Evolutionary conservation across 176 grass and related monocot species (phyloP).

Genomic region (Phoenix roebelenii): DNA sequence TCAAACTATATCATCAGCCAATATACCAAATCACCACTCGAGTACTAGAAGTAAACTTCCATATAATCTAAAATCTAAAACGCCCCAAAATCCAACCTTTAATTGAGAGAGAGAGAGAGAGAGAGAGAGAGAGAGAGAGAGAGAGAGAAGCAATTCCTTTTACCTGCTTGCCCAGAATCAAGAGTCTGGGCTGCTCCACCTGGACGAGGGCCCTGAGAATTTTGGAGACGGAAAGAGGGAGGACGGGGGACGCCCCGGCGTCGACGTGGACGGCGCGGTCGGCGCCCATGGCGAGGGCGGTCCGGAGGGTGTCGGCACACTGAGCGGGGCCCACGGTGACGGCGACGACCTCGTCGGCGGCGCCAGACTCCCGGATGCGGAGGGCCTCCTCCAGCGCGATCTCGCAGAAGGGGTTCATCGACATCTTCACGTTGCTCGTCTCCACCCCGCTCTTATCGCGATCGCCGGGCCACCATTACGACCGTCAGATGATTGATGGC

Average conservation of each 20-base stretch:
- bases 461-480: too few relatives aligned
- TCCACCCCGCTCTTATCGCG: conserved; percentile 49
- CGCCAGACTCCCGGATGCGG: conserved; percentile 58
- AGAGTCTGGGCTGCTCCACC: conserved; percentile 47
- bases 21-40: too few relatives aligned
- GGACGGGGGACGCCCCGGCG: conserved; percentile 33
- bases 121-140: too few relatives aligned
- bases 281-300: conserved; percentile 89
- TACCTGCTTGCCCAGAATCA: conserved; percentile 94
- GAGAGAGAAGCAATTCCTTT: background rate
- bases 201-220: conserved; percentile 58
- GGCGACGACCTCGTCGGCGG: conserved; percentile 56
- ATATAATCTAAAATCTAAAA: too few relatives aligned
- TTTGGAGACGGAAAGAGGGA: conserved; percentile 76
- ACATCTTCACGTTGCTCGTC: conserved; percentile 78
- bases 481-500: background rate
- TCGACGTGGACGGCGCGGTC: conserved; percentile 82
- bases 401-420: conserved; percentile 98
- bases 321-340: conserved; percentile 65
- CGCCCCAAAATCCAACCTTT: background rate
- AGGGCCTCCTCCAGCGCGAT: conserved; percentile 88
- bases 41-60: too few relatives aligned
- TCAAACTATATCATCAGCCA: too few relatives aligned
- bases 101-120: background rate
- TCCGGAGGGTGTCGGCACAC: conserved; percentile 79